Percentiles rank a stretch among this genome's conserved stretches.
Evolutionary conservation across 129 eudicot genomes (phyloP).

Genomic region (Artemisia tridentata): DNA sequence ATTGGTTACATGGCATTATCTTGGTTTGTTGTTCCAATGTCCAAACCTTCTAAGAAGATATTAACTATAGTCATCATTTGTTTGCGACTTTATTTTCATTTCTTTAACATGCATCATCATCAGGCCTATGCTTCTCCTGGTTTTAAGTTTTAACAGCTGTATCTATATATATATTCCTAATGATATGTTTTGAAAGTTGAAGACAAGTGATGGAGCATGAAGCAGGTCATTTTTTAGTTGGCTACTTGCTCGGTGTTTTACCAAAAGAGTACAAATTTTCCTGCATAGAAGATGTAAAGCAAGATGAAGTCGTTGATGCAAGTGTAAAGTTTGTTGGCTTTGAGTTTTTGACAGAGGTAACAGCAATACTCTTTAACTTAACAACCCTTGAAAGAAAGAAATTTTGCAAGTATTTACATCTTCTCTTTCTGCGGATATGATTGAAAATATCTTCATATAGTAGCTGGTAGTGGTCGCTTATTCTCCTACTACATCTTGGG

Average conservation of each 20-base stretch:
- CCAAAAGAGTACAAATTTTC: slow-evolving; percentile 56
- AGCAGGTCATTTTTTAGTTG: slow-evolving; percentile 80
- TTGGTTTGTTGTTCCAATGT: background rate
- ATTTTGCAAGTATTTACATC: slow-evolving; percentile 2
- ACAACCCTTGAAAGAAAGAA: background rate
- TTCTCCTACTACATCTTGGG: background rate
- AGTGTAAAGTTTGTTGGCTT: slow-evolving; percentile 55
- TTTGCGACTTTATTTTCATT: slow-evolving; percentile 2
- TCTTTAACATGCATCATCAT: slow-evolving; percentile 9
- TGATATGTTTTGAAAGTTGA: slow-evolving; percentile 27
- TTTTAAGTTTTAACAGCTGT: slow-evolving; percentile 6
- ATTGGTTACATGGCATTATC: background rate
- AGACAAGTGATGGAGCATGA: slow-evolving; percentile 55
- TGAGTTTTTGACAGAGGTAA: slow-evolving; percentile 61
- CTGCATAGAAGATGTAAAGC: slow-evolving; percentile 40
- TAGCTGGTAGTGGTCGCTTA: background rate
- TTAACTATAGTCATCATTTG: background rate
- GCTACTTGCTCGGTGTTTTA: slow-evolving; percentile 66
- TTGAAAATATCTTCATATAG: no score
- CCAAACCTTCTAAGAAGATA: background rate
- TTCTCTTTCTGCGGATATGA: background rate
- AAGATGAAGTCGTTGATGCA: slow-evolving; percentile 43
- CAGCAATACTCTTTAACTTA: slow-evolving; percentile 2
- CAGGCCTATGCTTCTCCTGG: background rate
- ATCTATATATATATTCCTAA: background rate